These are phyloP conservation scores for Vanrija humicola DNA, from an alignment of 1,284 basidiomycete genomes.

Conservation along the genomic window DNA sequence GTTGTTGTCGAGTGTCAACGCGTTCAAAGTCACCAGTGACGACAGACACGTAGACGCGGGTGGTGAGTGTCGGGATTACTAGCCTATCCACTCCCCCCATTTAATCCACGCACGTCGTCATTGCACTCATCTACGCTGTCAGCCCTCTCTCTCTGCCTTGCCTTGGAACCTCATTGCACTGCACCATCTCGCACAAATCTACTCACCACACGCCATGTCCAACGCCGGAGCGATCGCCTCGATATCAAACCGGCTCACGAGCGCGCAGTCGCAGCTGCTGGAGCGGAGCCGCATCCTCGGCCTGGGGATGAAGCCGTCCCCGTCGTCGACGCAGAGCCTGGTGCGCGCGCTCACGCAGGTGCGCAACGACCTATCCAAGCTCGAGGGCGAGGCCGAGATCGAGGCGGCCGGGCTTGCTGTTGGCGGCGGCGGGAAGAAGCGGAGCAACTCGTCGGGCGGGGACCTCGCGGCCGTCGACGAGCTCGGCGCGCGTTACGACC, in stretches of 20 bases:
- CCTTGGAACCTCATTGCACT: no score
- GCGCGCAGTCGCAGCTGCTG: conserved; percentile 44
- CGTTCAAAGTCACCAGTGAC: no score
- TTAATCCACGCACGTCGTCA: no score
- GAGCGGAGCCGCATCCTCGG: conserved; percentile 46
- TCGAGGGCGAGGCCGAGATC: conserved; percentile 25
- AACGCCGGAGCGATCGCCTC: conserved; percentile 8
- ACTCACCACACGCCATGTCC: no score
- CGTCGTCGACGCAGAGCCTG: conserved; percentile 39
- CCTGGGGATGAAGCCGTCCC: conserved; percentile 40
- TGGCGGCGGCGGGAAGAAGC: conserved; percentile 8
- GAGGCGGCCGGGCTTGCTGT: conserved; percentile 17
- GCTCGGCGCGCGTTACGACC: conserved; percentile 37
- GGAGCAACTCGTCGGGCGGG: neutral
- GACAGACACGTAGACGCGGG: no score
- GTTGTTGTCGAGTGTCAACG: no score
- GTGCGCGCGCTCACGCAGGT: conserved; percentile 37
- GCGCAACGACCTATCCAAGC: conserved; percentile 29
- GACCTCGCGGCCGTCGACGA: conserved; percentile 20
- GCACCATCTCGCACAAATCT: no score
- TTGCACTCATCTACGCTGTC: no score
- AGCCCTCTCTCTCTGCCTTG: no score
- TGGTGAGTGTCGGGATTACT: no score
- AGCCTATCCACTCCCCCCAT: no score
- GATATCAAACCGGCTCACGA: conserved; percentile 38